Conservation (phyloP, 345 rosid genomes). For the Syzygium aqueum region DNA sequence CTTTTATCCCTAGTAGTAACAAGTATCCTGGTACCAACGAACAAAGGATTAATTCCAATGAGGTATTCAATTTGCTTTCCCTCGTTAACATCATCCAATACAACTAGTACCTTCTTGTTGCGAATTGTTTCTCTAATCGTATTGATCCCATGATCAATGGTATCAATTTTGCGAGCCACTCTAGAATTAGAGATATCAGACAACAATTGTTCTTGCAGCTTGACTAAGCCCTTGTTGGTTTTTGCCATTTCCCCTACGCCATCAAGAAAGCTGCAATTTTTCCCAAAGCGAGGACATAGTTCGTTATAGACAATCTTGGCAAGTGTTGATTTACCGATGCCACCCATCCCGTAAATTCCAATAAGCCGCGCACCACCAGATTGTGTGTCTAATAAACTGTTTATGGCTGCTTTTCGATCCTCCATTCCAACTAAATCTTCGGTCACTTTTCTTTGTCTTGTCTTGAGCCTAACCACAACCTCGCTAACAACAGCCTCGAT, state of each 20-base stretch:
- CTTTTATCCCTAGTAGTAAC: neutral
- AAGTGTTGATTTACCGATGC: neutral
- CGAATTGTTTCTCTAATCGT: neutral
- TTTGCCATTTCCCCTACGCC: neutral
- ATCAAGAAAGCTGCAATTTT: neutral
- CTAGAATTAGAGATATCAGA: neutral
- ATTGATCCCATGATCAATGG: neutral
- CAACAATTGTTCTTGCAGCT: neutral
- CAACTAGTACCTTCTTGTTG: neutral
- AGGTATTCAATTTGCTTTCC: neutral
- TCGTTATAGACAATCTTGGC: neutral
- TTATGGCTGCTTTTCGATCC: neutral
- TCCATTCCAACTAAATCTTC: neutral
- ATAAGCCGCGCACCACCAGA: neutral
- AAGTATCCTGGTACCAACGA: neutral
- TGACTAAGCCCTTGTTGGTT: neutral
- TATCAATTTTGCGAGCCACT: neutral
- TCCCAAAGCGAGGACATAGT: neutral
- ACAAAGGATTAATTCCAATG: neutral
- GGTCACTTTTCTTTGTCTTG: neutral
- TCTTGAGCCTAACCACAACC: neutral
- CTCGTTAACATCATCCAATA: neutral
- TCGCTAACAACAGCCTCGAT: neutral
- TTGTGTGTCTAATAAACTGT: neutral
- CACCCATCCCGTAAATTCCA: neutral